A percentile compares a stretch with the other conserved stretches of the same genome.
Evolutionary conservation across 2,329 filamentous ascomycete genomes (phyloP).

Genomic region (Fusarium hainanense): DNA sequence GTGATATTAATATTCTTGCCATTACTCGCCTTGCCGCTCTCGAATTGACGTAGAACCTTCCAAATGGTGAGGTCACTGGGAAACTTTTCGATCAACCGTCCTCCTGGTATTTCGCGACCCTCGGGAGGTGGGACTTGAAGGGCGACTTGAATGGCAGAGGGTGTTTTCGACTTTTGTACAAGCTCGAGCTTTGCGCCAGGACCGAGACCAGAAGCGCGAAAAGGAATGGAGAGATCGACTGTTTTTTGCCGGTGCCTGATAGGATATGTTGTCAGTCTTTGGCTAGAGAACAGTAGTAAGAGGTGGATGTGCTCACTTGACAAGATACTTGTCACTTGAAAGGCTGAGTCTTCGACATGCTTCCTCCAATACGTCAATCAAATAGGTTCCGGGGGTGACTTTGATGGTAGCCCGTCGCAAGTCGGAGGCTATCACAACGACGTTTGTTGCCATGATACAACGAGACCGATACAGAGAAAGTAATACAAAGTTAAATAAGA

Average conservation of each 20-base stretch:
- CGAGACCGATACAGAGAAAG: neutral
- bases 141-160: slow-evolving; percentile 88
- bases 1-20: slow-evolving; percentile 81
- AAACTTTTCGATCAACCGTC: slow-evolving; percentile 84
- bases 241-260: slow-evolving; percentile 83
- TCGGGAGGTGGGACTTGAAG: slow-evolving; percentile 83
- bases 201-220: slow-evolving; percentile 83
- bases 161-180: slow-evolving; percentile 85
- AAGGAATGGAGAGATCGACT: slow-evolving; percentile 85
- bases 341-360: slow-evolving; percentile 86
- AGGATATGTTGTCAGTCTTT: neutral
- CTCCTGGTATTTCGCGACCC: slow-evolving; percentile 68
- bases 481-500: neutral
- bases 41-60: slow-evolving; percentile 90
- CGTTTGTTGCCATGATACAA: slow-evolving; percentile 79
- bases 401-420: slow-evolving; percentile 84
- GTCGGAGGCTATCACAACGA: slow-evolving; percentile 86
- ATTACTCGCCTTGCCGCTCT: slow-evolving; percentile 75
- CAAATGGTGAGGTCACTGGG: slow-evolving; percentile 89
- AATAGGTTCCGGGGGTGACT: slow-evolving; percentile 80
- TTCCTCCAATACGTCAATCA: slow-evolving; percentile 87
- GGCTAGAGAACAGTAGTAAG: neutral
- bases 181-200: slow-evolving; percentile 94
- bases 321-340: slow-evolving; percentile 76
- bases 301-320: slow-evolving; percentile 71